Base-by-base conservation (phyloP, 768 basidiomycete genomes). In the Collybia nuda region DNA sequence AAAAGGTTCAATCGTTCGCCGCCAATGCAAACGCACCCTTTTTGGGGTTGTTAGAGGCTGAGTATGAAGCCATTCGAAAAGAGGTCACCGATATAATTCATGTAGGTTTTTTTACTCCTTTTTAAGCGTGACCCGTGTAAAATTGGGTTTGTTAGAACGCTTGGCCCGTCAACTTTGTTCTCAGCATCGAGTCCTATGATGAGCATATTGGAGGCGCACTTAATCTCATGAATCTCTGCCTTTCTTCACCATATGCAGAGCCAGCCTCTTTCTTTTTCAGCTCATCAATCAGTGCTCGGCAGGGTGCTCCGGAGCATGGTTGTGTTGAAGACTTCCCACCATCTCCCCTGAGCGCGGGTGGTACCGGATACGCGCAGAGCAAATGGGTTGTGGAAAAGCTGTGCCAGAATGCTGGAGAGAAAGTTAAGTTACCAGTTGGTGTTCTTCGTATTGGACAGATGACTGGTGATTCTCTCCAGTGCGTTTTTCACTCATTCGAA, bases 341-440 rank as follows among this genome's bases (percentile, higher is more conserved):
- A 2, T 59, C 58, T 9, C 68, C 73, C 5, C 54, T 52, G 11
- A 72, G 68, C 2, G 70, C 75, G 2, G 56, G 50, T 40, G 64
- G 64, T 48, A 73, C 73, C 41, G 66, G 57, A 49, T 68, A 67
- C 57, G 76, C 71, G 1, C 58, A 68, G 32, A 67, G 64, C 52
- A 82, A 82, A 58, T 82, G 80, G 79, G 76, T 81, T 1, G 71
- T 70, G 0, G 81, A 81, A 67, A 80, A 78, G 58, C 40, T 82
- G 1, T 74, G 72, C 51, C 70, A 79, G 56, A 60, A 67, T 18
- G 79, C 72, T 5, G 66, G 67, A 2, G 59, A 58, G 40, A 48
- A 53, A 8, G 62, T 57, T 1, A 55, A 57, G 0, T 55, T 71
- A 1, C 55, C 62, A 12, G 67, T 70, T 17, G 70, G 67, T 14